These are phyloP conservation scores for Brassica balearica DNA, from an alignment of 441 rosid genomes.

Conservation along the genomic window DNA sequence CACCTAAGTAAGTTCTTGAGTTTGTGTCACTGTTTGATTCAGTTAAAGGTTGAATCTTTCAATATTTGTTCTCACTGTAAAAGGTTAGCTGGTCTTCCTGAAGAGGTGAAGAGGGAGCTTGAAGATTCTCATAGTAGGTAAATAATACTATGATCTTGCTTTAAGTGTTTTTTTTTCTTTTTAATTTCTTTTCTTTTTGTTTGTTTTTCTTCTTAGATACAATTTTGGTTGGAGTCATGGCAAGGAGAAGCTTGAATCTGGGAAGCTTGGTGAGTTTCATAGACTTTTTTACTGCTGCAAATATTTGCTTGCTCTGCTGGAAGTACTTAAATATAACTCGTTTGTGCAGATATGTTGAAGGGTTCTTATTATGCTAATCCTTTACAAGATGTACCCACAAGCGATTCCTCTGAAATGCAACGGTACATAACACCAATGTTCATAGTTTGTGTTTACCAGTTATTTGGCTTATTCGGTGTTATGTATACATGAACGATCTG, in stretches of 20 bases:
- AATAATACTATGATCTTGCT: conserved; percentile 17
- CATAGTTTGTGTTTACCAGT: conserved; percentile 14
- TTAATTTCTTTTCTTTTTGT: not conserved
- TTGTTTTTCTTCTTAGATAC: conserved; percentile 57
- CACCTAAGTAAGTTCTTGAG: conserved; percentile 58
- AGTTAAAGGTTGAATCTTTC: not conserved
- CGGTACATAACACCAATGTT: conserved; percentile 53
- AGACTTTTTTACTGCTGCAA: conserved; percentile 14
- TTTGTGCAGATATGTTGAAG: conserved; percentile 72
- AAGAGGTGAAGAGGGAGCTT: conserved; percentile 79
- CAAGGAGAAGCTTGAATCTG: conserved; percentile 93
- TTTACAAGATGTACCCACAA: conserved; percentile 75
- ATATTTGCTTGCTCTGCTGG: conserved; percentile 3
- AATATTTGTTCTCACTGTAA: conserved; percentile 28
- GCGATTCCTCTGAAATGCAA: conserved; percentile 52
- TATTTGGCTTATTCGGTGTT: conserved; percentile 10
- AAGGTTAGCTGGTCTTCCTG: conserved; percentile 84
- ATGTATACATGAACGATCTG: not conserved
- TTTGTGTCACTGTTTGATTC: not conserved
- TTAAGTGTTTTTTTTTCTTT: not conserved
- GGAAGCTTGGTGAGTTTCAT: conserved; percentile 72
- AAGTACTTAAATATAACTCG: not conserved
- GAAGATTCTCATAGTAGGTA: conserved; percentile 94
- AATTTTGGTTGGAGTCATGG: conserved; percentile 99
- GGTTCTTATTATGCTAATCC: conserved; percentile 96